Base-by-base conservation (phyloP, 371 early-diverging fungal species). In the Cladochytrium tenue region DNA sequence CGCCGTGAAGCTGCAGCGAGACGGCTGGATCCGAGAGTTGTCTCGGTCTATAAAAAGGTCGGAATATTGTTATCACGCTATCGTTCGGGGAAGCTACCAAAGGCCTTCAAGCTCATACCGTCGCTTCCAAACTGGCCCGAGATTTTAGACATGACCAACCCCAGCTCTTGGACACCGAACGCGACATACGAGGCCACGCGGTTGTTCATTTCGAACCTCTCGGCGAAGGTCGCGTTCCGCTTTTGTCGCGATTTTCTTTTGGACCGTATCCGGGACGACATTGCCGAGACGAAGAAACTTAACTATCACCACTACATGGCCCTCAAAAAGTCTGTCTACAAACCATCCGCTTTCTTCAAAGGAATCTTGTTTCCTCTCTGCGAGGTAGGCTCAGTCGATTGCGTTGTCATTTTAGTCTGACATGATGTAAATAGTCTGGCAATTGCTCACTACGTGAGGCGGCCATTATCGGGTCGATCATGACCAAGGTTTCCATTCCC, bases 101-200 rank as follows among this genome's bases (percentile, higher is more conserved):
- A 97, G 75, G 94, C 96, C 20, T 98, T 98, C 90, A 98, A 98
- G 82, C 93, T 98, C 66, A 93, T 97, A 58, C 97, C 98, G 7
- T 88, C 93, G 10, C 83, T 98, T 30, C 78, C 83, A 53, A 93
- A 97, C 82, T 98, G 98, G 98, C 95, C 96, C 76, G 95, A 97
- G 67, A 88, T 97, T 36, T 77, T 98, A 64, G 90, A 90, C 71
- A 76, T 95, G 31, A 98, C 98, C 1, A 81, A 81, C 30, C 98
- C 98, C 1, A 90, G 91, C 50, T 82, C 82, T 31, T 98, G 98
- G 98, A 94, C 97, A 7, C 94, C 97, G 17, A 91, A 97, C 70
- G 98, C 98, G 15, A 88, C 89, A 17, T 97, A 92, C 77, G 91
- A 95, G 83, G 98, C 98, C 2, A 95, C 97, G 1, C 87, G 95